A percentile compares a stretch with the other conserved stretches of the same genome.
Conservation (phyloP, 768 basidiomycete species). For the Mycena rosella region DNA sequence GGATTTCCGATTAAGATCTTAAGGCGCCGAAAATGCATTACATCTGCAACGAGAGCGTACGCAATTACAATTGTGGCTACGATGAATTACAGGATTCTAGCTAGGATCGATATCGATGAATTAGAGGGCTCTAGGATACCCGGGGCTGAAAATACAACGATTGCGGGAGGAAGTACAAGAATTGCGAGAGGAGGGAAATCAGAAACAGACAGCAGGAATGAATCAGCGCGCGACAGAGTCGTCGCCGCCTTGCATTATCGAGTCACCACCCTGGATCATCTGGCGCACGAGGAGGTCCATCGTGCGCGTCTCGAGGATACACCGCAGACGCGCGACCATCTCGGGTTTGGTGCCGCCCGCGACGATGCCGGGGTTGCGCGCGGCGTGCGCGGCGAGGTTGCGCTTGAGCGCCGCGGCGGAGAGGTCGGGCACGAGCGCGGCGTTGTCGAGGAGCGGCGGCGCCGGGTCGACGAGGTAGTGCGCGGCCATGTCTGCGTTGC, state of each 20-base stretch:
- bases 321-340: slow-evolving; percentile 61
- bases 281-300: slow-evolving; percentile 66
- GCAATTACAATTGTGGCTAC: neutral
- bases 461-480: slow-evolving; percentile 61
- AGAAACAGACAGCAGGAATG: neutral
- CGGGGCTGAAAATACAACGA: neutral
- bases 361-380: slow-evolving; percentile 58
- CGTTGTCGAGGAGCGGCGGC: slow-evolving; percentile 64
- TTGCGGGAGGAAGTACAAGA: too few species aligned
- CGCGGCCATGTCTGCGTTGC: slow-evolving; percentile 57
- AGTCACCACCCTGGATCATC: slow-evolving; percentile 56
- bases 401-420: slow-evolving; percentile 63
- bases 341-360: slow-evolving; percentile 61
- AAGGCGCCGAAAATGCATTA: too few species aligned
- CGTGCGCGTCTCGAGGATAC: slow-evolving; percentile 60
- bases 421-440: slow-evolving; percentile 55
- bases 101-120: neutral
- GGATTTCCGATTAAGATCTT: too few species aligned
- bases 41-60: neutral
- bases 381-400: slow-evolving; percentile 70
- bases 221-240: neutral
- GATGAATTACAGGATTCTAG: neutral
- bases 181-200: too few species aligned
- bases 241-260: slow-evolving; percentile 37
- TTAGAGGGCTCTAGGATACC: neutral